Evolutionary conservation across 1,139 yeast genomes (phyloP), one percentile per base, ranked within the genome.

Genomic region (Candida neerlandica): DNA sequence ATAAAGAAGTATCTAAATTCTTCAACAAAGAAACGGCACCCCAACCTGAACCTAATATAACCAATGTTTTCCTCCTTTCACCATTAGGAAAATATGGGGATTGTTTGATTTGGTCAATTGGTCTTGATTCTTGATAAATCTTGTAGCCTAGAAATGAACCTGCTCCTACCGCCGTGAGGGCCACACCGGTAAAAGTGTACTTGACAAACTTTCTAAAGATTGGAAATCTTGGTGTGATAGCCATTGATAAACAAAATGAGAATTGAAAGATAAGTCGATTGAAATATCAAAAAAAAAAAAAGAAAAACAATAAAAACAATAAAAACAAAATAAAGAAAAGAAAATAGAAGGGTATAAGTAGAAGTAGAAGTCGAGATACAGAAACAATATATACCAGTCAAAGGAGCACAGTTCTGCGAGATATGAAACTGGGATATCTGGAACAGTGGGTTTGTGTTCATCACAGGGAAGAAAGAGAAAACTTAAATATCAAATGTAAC

Each of bases 21-120:
- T 89, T 90, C 68, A 91, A 77, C 56, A 91, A 71, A 2, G 92
- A 81, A 43, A 87, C 83, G 12, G 96, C 81, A 48, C 96, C 97
- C 97, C 97, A 91, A 49, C 97, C 97, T 40, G 96, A 83, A 51
- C 97, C 97, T 58, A 91, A 79, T 56, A 91, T 84, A 48, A 91
- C 95, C 63, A 91, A 72, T 39, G 92, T 89, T 75, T 92, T 91
- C 78, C 88, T 89, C 65, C 85, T 82, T 52, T 89, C 83, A 39
- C 92, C 92, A 60, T 75, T 79, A 47, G 79, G 76, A 58, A 84
- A 81, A 32, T 75, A 68, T 12, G 84, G 78, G 3, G 82, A 70
- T 64, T 83, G 86, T 53, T 71, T 70, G 38, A 56, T 53, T 65
- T 86, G 91, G 32, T 72, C 69, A 32, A 75, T 72, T 5, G 92